These are phyloP conservation scores for Paspalum notatum DNA, from an alignment of 176 grass and related monocot species.

Conservation along the genomic window DNA sequence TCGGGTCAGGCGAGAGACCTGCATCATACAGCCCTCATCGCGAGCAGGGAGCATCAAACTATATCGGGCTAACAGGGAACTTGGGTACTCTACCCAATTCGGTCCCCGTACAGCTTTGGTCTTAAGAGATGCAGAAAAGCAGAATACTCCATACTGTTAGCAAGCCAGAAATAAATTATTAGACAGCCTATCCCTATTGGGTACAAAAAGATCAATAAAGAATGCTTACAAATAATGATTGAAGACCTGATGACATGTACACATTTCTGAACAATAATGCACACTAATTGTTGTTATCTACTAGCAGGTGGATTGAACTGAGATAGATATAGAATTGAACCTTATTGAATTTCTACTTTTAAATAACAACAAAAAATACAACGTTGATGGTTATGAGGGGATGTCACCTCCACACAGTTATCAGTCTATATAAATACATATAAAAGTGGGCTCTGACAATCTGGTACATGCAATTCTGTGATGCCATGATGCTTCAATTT, in stretches of 20 bases:
- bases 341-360: neutral
- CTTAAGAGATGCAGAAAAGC: neutral
- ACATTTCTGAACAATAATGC: neutral
- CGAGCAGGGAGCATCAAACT: too few relatives aligned
- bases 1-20: too few relatives aligned
- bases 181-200: neutral
- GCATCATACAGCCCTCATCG: too few relatives aligned
- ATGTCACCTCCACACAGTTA: neutral
- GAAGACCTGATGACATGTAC: slow-evolving; percentile 14
- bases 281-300: neutral
- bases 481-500: neutral
- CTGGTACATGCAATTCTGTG: neutral
- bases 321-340: neutral
- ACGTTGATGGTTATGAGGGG: neutral
- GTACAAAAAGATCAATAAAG: neutral
- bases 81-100: too few relatives aligned
- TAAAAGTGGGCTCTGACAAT: neutral
- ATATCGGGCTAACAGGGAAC: too few relatives aligned
- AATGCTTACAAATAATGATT: neutral
- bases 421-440: neutral
- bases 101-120: too few relatives aligned
- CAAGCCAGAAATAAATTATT: neutral
- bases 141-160: neutral
- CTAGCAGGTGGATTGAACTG: neutral
- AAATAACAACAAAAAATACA: neutral